Base-by-base conservation (phyloP, 2,329 filamentous ascomycete genomes). In the Hypoxylon sp. region DNA sequence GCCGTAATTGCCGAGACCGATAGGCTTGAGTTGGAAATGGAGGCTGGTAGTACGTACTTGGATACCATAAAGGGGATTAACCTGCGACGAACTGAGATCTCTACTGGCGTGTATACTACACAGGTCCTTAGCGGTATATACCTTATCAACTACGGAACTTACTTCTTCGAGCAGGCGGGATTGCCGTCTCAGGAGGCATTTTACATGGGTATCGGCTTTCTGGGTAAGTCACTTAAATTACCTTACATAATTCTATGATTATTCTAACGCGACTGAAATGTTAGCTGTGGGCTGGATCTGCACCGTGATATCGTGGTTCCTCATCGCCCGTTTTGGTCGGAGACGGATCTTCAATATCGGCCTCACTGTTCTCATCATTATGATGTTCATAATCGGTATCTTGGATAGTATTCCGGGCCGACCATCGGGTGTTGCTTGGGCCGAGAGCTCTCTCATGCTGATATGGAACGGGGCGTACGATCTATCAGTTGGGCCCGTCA, bases 61-160 rank as follows among this genome's bases (percentile, higher is more conserved):
- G 85, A 88, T 65, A 87, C 85, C 52, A 82, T 88, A 72, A 82
- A 77, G 47, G 83, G 82, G 0, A 79, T 80, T 42, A 85, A 86
- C 65, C 74, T 82, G 17, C 80, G 85, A n/a, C 82, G 86, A 19
- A 88, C 86, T 0, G 86, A 88, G 73, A 87, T 88, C 35, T 82
- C 85, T 3, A 81, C 83, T 66, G 89, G 89, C 76, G 87, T 89
- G 6, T 91, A 89, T 81, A 85, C 87, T 2, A 89, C 89, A 2
- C 89, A 92, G 73, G 89, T 90, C 19, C 80, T 91, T 1, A 87
- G 85, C 56, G 89, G 89, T 24, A 88, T 89, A 68, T 88, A 89
- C 13, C 86, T 91, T 69, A 88, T 89, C 52, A 87, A 87, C 62
- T 92, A 90, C 69, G 88, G 87, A 0, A 90, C 87, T 1, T 89